Base-by-base conservation (phyloP, 805 yeast species). In the Peterozyma toletana region DNA sequence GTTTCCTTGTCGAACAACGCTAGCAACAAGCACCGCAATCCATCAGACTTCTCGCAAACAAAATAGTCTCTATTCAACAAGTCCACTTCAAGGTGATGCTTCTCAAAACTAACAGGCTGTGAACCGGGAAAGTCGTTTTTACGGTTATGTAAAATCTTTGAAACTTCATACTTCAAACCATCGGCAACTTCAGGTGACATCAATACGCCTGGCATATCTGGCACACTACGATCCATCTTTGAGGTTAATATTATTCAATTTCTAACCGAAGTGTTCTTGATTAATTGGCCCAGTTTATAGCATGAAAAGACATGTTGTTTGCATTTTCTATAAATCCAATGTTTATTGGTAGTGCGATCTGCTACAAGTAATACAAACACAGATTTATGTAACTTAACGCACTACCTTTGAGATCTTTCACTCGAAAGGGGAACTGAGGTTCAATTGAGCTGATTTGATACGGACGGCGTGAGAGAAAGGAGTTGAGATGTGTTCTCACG, bases 41-140 rank as follows among this genome's bases (percentile, higher is more conserved):
- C 99, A 63, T 93, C 99, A 0, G 93, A 78, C 59, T 93, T 93
- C 56, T 93, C 99, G 66, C 99, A 95, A 0, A 93, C 99, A 52
- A 80, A 82, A 58, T 90, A 93, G 55, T 95, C 98, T 46, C 81
- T 80, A 3, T 71, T 64, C 57, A 73, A 58, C 39, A 93, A 66
- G 31, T 80, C 77, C 39, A 78, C 77, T 3, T 59, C 59, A 18
- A 93, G 68, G 63, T 91, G 96, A 31, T 72, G 67, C 44, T 87
- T 71, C 37, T 86, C 81, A 58, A 93, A 90, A 21, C 96, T 86
- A 2, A 91, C 86, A 0, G 99, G 99, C 63, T 95, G 99, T 1
- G 96, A 82, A 0, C 99, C 97, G 2, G 96, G 95, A 54, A 90
- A 90, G 1, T 63, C 53, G 14, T 73, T 68, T 35, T 75, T 71